phyloP scores from a whole-genome alignment of 2,329 filamentous ascomycete genomes.

The Xylaria sp. region DNA sequence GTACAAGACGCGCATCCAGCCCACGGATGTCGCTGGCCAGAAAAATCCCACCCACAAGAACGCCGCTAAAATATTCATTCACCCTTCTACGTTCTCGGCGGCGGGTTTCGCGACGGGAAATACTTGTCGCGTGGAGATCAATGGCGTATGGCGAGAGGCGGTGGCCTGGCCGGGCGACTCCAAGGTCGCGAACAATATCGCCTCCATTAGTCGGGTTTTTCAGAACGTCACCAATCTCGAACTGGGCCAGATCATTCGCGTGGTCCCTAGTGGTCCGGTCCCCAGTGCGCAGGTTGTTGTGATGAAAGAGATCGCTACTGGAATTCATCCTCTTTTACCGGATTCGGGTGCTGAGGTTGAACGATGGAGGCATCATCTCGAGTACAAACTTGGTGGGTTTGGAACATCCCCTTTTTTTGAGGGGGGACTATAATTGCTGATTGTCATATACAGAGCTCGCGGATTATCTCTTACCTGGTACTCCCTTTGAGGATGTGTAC shows the following conservation, averaged over 20 bases:
- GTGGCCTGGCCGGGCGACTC: constrained; percentile 47
- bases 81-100: constrained; percentile 29
- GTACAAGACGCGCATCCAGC: constrained; percentile 32
- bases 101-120: constrained; percentile 28
- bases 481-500: constrained; percentile 61
- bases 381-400: constrained; percentile 28
- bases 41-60: constrained; percentile 32
- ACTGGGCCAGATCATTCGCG: constrained; percentile 57
- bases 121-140: constrained; percentile 37
- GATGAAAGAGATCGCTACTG: constrained; percentile 52
- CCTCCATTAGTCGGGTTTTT: constrained; percentile 68
- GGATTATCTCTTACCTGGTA: constrained; percentile 64
- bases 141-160: constrained; percentile 38
- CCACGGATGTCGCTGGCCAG: constrained; percentile 28
- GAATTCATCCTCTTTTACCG: constrained; percentile 28
- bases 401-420: neutral
- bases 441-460: constrained; percentile 45
- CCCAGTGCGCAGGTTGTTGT: constrained; percentile 53
- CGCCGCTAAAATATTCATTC: constrained; percentile 32
- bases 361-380: constrained; percentile 29
- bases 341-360: constrained; percentile 27
- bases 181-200: constrained; percentile 59
- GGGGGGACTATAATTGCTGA: constrained; percentile 6
- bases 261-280: constrained; percentile 54
- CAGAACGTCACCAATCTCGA: constrained; percentile 68